Evolutionary conservation across 768 basidiomycete genomes (phyloP).

Genomic region (Boletus fagicola): DNA sequence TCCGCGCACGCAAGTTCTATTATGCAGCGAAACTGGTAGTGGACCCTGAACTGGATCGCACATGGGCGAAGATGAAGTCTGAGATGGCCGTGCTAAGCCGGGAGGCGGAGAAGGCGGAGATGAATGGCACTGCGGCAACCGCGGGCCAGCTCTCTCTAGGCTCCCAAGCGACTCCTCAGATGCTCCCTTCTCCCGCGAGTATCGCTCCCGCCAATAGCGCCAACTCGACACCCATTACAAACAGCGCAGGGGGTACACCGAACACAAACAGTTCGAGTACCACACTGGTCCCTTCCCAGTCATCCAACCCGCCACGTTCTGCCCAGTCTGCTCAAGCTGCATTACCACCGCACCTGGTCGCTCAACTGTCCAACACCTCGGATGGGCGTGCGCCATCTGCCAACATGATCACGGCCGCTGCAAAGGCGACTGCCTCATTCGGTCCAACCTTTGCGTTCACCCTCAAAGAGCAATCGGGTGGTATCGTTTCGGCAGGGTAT

Average conservation of each 20-base stretch:
- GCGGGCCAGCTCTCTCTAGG: constrained; percentile 26
- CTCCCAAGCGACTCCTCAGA: constrained; percentile 55
- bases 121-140: constrained; percentile 28
- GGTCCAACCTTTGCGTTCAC: constrained; percentile 26
- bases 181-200: constrained; percentile 79
- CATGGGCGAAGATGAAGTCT: constrained; percentile 34
- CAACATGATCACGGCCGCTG: constrained; percentile 31
- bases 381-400: constrained; percentile 31
- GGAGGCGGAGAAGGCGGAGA: constrained; percentile 38
- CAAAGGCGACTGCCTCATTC: constrained; percentile 30
- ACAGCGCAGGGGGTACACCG: constrained; percentile 54
- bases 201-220: constrained; percentile 66
- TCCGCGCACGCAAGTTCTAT: constrained; percentile 52
- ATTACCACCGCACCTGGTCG: constrained; percentile 38
- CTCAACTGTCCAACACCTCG: constrained; percentile 29
- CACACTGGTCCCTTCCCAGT: constrained; percentile 26
- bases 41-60: constrained; percentile 36
- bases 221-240: constrained; percentile 71
- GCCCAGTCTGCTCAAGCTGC: constrained; percentile 35
- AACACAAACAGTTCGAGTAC: constrained; percentile 34
- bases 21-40: constrained; percentile 37
- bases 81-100: constrained; percentile 33
- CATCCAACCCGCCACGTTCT: constrained; percentile 30
- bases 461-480: constrained; percentile 31
- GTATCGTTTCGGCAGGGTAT: constrained; percentile 43